These are phyloP conservation scores for Mucor lusitanicus DNA, from an alignment of 371 early-diverging fungal species.

Conservation along the genomic window DNA sequence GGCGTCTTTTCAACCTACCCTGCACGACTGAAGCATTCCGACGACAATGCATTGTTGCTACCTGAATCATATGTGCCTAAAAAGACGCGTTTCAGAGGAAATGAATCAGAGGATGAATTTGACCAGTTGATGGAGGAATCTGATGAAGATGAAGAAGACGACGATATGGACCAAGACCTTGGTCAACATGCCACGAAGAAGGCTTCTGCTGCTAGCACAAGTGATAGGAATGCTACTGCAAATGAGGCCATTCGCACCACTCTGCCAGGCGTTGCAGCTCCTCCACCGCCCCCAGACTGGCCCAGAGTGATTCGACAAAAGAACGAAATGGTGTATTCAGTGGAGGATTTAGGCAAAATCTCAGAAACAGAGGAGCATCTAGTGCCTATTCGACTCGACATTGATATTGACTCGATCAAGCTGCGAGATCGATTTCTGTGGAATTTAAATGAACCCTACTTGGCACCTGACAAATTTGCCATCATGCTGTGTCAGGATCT, in stretches of 20 bases:
- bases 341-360: conserved; percentile 47
- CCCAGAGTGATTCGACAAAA: conserved; percentile 38
- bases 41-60: conserved; percentile 46
- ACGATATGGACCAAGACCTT: neutral
- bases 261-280: neutral
- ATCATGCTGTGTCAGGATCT: conserved; percentile 87
- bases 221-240: neutral
- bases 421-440: conserved; percentile 80
- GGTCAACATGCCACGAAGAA: too few relatives aligned
- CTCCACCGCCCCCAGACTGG: neutral
- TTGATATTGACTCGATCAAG: conserved; percentile 78
- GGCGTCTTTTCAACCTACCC: conserved; percentile 49
- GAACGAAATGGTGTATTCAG: conserved; percentile 27
- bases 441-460: conserved; percentile 83
- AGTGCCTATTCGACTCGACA: conserved; percentile 81
- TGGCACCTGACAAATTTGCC: conserved; percentile 93
- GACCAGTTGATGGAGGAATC: conserved; percentile 36
- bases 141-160: conserved; percentile 9
- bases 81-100: conserved; percentile 31
- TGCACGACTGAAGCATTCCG: conserved; percentile 45
- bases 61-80: conserved; percentile 42
- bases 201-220: too few relatives aligned
- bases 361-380: conserved; percentile 65
- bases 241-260: neutral
- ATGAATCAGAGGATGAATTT: conserved; percentile 40